Conservation (phyloP, 768 basidiomycete genomes). For the Neoboletus magnificus region DNA sequence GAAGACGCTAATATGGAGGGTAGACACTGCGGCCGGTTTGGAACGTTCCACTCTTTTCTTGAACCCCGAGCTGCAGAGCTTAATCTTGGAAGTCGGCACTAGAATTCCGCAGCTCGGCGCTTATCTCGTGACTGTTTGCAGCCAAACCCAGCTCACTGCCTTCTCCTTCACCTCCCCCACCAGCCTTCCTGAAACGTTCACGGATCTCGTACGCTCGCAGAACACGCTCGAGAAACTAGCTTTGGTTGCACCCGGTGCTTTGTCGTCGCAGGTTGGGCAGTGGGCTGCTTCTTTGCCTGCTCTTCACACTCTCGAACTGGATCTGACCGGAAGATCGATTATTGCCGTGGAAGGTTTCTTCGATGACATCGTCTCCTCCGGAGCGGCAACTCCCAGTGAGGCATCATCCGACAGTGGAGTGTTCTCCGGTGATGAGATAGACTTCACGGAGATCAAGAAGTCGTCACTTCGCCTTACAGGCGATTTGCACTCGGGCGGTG, state of each 20-base stretch:
- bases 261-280: conserved; percentile 65
- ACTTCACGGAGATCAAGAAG: conserved; percentile 73
- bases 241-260: conserved; percentile 71
- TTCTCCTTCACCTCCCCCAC: conserved; percentile 71
- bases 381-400: conserved; percentile 68
- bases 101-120: conserved; percentile 56
- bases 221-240: conserved; percentile 56
- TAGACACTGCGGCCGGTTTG: conserved; percentile 61
- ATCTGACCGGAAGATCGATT: conserved; percentile 63
- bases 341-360: conserved; percentile 81
- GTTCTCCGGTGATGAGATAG: conserved; percentile 73
- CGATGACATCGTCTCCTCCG: conserved; percentile 64
- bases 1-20: conserved; percentile 68
- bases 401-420: conserved; percentile 73
- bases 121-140: conserved; percentile 63
- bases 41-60: conserved; percentile 66
- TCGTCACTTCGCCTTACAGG: conserved; percentile 62
- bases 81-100: conserved; percentile 60
- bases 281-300: conserved; percentile 66
- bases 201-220: conserved; percentile 60
- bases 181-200: conserved; percentile 67
- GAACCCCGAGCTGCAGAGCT: conserved; percentile 54
- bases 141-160: conserved; percentile 57
- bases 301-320: conserved; percentile 64
- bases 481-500: conserved; percentile 52